These are phyloP conservation scores for Crithidia fasciculata DNA, from an alignment of 208 protist genomes.

Conservation along the genomic window DNA sequence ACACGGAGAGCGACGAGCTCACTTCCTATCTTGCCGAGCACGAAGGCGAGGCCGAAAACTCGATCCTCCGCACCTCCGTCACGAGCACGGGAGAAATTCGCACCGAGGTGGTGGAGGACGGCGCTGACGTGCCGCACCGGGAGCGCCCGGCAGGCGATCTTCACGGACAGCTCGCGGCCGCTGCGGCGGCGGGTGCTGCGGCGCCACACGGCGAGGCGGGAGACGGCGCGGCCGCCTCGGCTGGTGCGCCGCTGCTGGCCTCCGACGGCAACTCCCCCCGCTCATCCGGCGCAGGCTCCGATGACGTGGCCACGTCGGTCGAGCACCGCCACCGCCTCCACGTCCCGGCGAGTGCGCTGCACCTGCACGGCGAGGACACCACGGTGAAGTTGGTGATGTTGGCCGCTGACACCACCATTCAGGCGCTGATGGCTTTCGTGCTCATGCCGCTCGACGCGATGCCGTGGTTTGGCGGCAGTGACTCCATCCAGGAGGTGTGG, in stretches of 20 bases:
- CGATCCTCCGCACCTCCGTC: constrained; percentile 7
- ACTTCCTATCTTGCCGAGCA: constrained; percentile 8
- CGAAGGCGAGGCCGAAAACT: constrained; percentile 9
- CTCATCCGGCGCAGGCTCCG: background rate
- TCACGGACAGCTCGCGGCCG: background rate
- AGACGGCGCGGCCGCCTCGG: background rate
- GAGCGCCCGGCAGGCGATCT: background rate
- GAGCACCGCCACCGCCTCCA: constrained; percentile 14
- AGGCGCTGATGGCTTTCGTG: constrained; percentile 37
- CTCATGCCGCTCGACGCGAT: constrained; percentile 60
- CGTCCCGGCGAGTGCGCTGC: constrained; percentile 5
- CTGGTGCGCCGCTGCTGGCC: background rate
- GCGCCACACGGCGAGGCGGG: too few relatives aligned
- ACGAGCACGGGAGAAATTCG: background rate
- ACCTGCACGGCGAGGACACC: constrained; percentile 45
- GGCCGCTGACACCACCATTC: constrained; percentile 44
- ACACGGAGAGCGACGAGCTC: constrained; percentile 45
- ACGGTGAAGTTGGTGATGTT: constrained; percentile 72
- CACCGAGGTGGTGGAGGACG: background rate
- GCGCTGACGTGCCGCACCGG: background rate
- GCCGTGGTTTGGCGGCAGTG: constrained; percentile 60
- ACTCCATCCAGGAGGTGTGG: constrained; percentile 36
- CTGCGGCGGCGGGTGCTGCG: background rate
- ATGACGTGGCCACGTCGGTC: background rate
- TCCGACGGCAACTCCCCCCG: background rate